These are phyloP conservation scores for Trametes villosa DNA, from an alignment of 768 basidiomycete species.

Conservation along the genomic window DNA sequence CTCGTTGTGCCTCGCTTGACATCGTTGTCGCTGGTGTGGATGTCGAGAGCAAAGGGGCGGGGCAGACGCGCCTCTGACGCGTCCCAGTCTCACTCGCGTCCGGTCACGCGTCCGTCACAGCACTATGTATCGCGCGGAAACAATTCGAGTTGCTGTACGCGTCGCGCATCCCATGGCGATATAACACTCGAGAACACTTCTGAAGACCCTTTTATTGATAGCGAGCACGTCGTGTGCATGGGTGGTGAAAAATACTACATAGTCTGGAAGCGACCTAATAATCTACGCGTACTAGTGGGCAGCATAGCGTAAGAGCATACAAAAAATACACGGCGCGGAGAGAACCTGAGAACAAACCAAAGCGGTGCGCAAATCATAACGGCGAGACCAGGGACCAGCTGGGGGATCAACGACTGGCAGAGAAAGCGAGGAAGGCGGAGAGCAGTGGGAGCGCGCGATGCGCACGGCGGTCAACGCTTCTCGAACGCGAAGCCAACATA, in stretches of 20 bases:
- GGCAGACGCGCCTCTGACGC: not conserved
- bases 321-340: not conserved
- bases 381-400: not conserved
- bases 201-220: too few relatives aligned
- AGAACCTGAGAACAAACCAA: not conserved
- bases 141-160: too few relatives aligned
- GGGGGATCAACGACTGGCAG: not conserved
- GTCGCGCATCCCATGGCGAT: too few relatives aligned
- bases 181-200: too few relatives aligned
- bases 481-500: slow-evolving; percentile 94
- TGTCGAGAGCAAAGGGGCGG: not conserved
- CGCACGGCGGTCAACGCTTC: slow-evolving; percentile 45
- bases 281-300: not conserved
- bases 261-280: not conserved
- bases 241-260: too few relatives aligned
- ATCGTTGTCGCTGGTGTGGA: not conserved
- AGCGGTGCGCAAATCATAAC: not conserved
- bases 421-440: not conserved
- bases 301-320: not conserved
- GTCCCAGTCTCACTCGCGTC: not conserved
- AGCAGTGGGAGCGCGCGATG: not conserved
- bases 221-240: too few relatives aligned
- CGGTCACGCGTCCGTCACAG: slow-evolving; percentile 19
- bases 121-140: too few relatives aligned
- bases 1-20: slow-evolving; percentile 39